A percentile compares a stretch with the other conserved stretches of the same genome.
Conservation (phyloP, 306 rosid genomes). For the Fragaria vesca region DNA sequence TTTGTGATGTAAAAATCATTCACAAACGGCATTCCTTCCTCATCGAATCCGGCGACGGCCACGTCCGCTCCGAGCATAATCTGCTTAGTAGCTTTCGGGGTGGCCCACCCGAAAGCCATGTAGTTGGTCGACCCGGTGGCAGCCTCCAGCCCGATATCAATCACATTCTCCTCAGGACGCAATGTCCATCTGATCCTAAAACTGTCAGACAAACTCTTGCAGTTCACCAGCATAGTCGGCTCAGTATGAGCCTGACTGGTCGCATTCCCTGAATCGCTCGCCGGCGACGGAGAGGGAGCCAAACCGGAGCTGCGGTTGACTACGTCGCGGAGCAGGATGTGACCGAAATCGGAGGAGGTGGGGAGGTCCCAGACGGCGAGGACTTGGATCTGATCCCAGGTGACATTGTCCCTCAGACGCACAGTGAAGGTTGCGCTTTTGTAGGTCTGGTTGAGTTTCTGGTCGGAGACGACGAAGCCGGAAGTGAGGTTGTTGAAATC, state of each 20-base stretch:
- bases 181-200: constrained; percentile 79
- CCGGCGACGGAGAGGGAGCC: constrained; percentile 51
- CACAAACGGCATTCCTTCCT: constrained; percentile 67
- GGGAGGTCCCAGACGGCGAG: constrained; percentile 80
- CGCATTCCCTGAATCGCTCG: constrained; percentile 5
- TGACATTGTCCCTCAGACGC: constrained; percentile 45
- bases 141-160: constrained; percentile 79
- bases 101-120: constrained; percentile 95
- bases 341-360: constrained; percentile 76
- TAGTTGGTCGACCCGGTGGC: constrained; percentile 62
- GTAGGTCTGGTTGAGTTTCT: constrained; percentile 53
- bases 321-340: constrained; percentile 33
- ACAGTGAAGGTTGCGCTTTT: constrained; percentile 52
- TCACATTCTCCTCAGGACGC: constrained; percentile 40
- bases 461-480: constrained; percentile 61
- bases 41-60: constrained; percentile 68
- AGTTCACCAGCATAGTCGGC: constrained; percentile 69
- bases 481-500: constrained; percentile 55
- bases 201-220: constrained; percentile 51
- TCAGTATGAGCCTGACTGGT: constrained; percentile 26
- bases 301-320: constrained; percentile 13
- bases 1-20: constrained; percentile 71
- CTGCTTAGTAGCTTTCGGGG: constrained; percentile 42
- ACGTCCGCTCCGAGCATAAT: constrained; percentile 82
- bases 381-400: constrained; percentile 74